Evolutionary conservation across 805 yeast genomes (phyloP), one percentile per base, ranked within the genome.

Genomic region (Nakazawaea pomicola): DNA sequence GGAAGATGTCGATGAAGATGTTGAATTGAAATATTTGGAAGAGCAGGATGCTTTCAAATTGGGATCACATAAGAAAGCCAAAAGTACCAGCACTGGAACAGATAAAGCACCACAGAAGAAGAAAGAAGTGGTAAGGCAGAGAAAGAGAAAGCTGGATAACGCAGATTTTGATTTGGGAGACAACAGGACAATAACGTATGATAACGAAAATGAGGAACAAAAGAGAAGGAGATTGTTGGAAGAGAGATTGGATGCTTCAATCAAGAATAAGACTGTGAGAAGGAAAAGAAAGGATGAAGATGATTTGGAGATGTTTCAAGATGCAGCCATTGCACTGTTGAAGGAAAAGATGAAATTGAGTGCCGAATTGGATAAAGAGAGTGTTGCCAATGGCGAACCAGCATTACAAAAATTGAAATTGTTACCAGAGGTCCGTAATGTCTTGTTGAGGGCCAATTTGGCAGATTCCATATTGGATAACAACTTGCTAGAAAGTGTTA

Each of bases 381-480:
- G 70, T 46, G 70, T 74, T 45, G 66, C 74, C 36, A 75, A 78
- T 50, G 82, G 83, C 28, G 68, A 65, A 51, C 84, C 88, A 16
- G 91, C 93, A 16, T 73, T 83, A 16, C 74, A 78, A 56, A 93
- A 93, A 60, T 71, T 91, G 53, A 78, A 80, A 60, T 65, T 93
- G 54, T 71, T 93, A 54, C 84, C 85, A 20, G 83, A 78, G 51
- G 99, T 93, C 19, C 77, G 74, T 48, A 80, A 75, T 46, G 78
- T 85, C 3, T 66, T 93, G 54, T 71, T 87, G 20, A 83, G 88
- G 65, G 88, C 88, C 2, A 84, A 83, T 57, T 70, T 93, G 52
- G 90, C 95, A 25, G 96, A 91, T 56, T 83, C 95, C 21, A 87
- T 93, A 45, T 71, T 93, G 55, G 99, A 93, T 66, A 93, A 93